Base-by-base conservation (phyloP, 139 green algal genomes). In the Chlamydomonas asymmetrica region DNA sequence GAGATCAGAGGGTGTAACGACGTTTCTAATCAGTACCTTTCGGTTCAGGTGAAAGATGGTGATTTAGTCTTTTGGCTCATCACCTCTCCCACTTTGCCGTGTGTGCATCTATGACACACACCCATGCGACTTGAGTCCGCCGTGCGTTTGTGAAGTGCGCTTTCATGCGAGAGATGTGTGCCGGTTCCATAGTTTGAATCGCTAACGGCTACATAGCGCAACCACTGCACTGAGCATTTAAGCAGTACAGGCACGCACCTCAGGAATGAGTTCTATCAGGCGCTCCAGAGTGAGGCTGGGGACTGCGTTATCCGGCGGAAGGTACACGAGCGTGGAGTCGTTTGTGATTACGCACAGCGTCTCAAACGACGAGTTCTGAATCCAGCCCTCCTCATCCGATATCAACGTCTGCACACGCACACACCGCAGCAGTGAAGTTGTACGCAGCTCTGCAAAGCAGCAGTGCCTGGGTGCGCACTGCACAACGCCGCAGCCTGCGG, bases 321-420 rank as follows among this genome's bases (percentile, higher is more conserved):
- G 84, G 10, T 75, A 56, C 40, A 93, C 83, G 29, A 97, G 75
- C 34, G 93, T n/a, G 13, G 87, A 69, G 25, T 91, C 77, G 5
- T 88, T 35, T 2, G 91, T 94, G 25, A 97, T 59, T 65, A 92
- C 84, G 61, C 63, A 88, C 29, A 97, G 25, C 77, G 91, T 96
- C 69, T 78, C 83, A 77, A 89, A 87, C 8, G 85, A 75, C 25
- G 84, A 90, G 61, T 91, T 87, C 41, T 88, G 72, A n/a, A 97
- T 78, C 60, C 85, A 71, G 45, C 85, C 89, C 10, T 93, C 82
- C 5, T 37, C 40, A 66, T 97, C 91, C 31, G 95, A 79, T 76
- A 94, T 94, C 1, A 97, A 57, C 13, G 78, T 91, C 87, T 91
- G 76, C 38, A 25, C 5, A 60, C 34, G 48, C 0, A 52, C 49